Conservation (phyloP, 2,329 filamentous ascomycete species). For the Fusarium aywerte region DNA sequence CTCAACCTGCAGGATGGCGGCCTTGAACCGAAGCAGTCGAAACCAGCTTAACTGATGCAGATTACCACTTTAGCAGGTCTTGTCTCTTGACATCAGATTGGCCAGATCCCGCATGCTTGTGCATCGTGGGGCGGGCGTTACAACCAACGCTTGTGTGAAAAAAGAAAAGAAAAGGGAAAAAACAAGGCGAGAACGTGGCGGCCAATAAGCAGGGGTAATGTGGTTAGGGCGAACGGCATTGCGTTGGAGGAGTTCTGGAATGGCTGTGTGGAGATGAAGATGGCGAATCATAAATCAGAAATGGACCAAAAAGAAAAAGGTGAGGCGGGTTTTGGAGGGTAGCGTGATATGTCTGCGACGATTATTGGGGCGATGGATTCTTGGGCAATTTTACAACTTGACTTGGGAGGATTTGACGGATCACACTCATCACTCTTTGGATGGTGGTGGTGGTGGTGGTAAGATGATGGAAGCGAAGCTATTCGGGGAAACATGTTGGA, state of each 20-base stretch:
- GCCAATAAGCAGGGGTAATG: conserved; percentile 34
- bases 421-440: conserved; percentile 1
- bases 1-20: conserved; percentile 5
- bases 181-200: conserved; percentile 39
- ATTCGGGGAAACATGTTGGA: conserved; percentile 19
- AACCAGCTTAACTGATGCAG: conserved; percentile 2
- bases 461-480: conserved; percentile 13
- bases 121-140: conserved; percentile 27
- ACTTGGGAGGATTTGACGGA: not conserved
- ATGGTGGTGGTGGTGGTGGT: not conserved
- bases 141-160: conserved; percentile 23
- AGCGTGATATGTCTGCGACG: conserved; percentile 33
- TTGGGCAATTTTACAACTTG: conserved; percentile 16
- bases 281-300: conserved; percentile 18
- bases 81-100: conserved; percentile 20
- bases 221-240: conserved; percentile 46
- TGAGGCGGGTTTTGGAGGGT: conserved; percentile 37
- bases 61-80: conserved; percentile 19
- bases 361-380: conserved; percentile 42
- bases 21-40: conserved; percentile 9
- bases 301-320: conserved; percentile 8
- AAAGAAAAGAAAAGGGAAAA: conserved; percentile 19
- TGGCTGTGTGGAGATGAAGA: conserved; percentile 28
- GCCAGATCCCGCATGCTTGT: conserved; percentile 1
- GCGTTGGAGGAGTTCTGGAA: conserved; percentile 30